These are phyloP conservation scores for Cercospora sp. DNA, from an alignment of 2,329 filamentous ascomycete genomes.

Conservation along the genomic window DNA sequence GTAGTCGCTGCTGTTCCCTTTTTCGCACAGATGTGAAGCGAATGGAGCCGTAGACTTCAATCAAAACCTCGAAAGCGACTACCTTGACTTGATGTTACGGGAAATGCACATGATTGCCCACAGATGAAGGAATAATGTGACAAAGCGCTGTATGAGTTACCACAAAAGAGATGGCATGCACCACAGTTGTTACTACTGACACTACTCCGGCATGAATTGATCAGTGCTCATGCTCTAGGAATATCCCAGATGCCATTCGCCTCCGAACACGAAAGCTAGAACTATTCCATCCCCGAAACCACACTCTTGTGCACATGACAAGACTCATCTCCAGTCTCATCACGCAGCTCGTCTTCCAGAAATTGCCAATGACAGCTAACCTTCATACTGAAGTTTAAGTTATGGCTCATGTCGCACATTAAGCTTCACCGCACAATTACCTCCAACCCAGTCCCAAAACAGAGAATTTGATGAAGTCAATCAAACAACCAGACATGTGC, in stretches of 20 bases:
- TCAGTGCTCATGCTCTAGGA: neutral
- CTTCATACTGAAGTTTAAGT: neutral
- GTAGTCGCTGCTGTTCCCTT: conserved; percentile 13
- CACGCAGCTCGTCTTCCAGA: neutral
- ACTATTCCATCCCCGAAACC: neutral
- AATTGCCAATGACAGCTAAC: conserved; percentile 5
- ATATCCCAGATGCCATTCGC: conserved; percentile 4
- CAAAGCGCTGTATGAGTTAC: conserved; percentile 1
- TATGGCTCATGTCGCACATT: conserved; percentile 3
- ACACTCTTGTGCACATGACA: neutral
- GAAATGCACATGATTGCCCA: conserved; percentile 6
- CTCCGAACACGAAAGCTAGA: neutral
- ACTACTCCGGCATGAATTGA: neutral
- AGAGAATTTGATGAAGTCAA: conserved; percentile 14
- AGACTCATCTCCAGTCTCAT: neutral
- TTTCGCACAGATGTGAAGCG: conserved; percentile 17
- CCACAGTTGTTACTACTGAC: neutral
- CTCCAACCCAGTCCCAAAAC: conserved; percentile 14
- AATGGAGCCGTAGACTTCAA: conserved; percentile 17
- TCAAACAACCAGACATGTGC: neutral
- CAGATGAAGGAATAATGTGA: conserved; percentile 4
- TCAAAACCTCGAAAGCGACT: conserved; percentile 18
- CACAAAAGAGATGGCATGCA: neutral
- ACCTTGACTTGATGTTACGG: conserved; percentile 14
- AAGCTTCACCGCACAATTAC: conserved; percentile 9